Evolutionary conservation across 2,329 filamentous ascomycete species (phyloP), one percentile per base, ranked within the genome.

Genomic region (Xylaria multiplex): DNA sequence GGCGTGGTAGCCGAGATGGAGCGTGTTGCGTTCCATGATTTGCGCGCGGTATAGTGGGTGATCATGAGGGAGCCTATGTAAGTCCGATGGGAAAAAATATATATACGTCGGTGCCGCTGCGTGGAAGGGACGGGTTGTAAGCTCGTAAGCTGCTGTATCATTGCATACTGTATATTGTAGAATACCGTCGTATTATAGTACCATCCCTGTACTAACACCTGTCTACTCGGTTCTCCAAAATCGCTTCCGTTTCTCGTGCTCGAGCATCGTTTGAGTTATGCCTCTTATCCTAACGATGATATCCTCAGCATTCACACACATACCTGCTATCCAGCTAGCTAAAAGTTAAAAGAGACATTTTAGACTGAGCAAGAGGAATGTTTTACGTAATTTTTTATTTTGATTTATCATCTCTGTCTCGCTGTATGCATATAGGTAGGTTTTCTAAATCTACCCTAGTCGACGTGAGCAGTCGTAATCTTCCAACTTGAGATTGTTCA

Each of bases 1-100:
- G 94, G 94, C 16, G 86, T 95, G 58, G 84, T 97, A 52, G 93
- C 93, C 7, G 75, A 97, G 84, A 85, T 97, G 81, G 93, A 97
- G 82, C 88, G 90, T 74, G 86, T 87, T 4, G 76, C 83, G 48
- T 74, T 88, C 72, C 78, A 71, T 13, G 74, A 75, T 66, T 66
- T 73, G 9, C 67, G 74, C 27, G 58, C 69, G 9, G 46, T 45
- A 52, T 69, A 67, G 50, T 35, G 27, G 27, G 27, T 27, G 9
- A 13, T 30, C 42, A 42, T 22, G 42, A 50, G 27, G 4, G 19
- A 27, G 35, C 32, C 11, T 27, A 27, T 3, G 27, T 5, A 5
- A 40, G 19, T 40, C 45, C 54, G 42, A 30, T 40, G 37, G 53
- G 16, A 35, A 35, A 6, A 13, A 8, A 2, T 7, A 37, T 37